A percentile compares a stretch with the other conserved stretches of the same genome.
Conservation (phyloP, 2,329 filamentous ascomycete species). For the Sclerotiophoma versabilis region DNA sequence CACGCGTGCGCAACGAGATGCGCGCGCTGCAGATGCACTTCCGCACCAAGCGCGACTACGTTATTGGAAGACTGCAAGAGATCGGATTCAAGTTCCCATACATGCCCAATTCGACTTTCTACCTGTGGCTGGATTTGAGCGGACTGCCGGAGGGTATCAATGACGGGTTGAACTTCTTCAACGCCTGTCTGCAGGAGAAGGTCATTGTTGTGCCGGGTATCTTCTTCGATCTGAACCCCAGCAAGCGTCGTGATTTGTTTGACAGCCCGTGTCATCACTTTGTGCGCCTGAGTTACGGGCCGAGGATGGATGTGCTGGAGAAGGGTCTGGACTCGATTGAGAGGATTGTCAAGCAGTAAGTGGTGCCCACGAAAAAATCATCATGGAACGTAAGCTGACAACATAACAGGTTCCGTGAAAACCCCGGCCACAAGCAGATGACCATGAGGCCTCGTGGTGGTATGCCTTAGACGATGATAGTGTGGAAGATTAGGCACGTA, state of each 20-base stretch:
- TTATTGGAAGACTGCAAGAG: slow-evolving; percentile 76
- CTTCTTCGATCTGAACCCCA: slow-evolving; percentile 96
- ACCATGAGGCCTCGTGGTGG: slow-evolving; percentile 13
- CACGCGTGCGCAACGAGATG: slow-evolving; percentile 84
- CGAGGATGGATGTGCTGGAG: slow-evolving; percentile 50
- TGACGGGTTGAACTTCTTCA: slow-evolving; percentile 96
- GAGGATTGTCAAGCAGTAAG: slow-evolving; percentile 51
- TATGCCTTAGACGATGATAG: neutral
- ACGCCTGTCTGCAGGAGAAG: slow-evolving; percentile 90
- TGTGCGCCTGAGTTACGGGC: slow-evolving; percentile 51
- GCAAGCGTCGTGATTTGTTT: slow-evolving; percentile 86
- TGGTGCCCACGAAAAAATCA: slow-evolving; percentile 1
- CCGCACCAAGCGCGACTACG: slow-evolving; percentile 90
- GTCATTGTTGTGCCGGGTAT: slow-evolving; percentile 97
- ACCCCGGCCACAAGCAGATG: slow-evolving; percentile 14
- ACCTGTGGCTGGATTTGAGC: slow-evolving; percentile 77
- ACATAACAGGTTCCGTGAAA: slow-evolving; percentile 12
- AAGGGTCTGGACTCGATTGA: slow-evolving; percentile 52
- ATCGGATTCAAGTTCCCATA: slow-evolving; percentile 86
- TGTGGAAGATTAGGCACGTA: too few relatives aligned
- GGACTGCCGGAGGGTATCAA: slow-evolving; percentile 80
- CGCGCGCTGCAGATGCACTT: slow-evolving; percentile 87
- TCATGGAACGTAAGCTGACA: neutral
- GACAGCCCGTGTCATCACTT: slow-evolving; percentile 85
- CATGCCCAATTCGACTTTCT: slow-evolving; percentile 91